Percentiles rank a stretch among this genome's conserved stretches.
These are phyloP conservation scores for Beverwykella pulmonaria DNA, from an alignment of 495 filamentous ascomycete species.

Conservation along the genomic window DNA sequence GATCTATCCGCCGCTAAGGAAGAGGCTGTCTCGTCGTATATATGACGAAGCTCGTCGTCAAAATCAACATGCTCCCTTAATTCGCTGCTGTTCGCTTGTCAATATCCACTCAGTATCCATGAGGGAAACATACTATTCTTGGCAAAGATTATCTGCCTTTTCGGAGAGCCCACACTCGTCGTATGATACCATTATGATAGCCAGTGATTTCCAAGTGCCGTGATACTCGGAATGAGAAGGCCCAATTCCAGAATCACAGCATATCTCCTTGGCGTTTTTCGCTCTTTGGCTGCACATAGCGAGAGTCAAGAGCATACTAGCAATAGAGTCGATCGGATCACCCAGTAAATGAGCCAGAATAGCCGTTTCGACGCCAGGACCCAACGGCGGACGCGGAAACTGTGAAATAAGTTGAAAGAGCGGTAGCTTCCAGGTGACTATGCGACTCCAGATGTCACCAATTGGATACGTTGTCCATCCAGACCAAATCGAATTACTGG, in stretches of 20 bases:
- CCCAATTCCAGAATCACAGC: not conserved
- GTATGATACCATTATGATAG: slow-evolving; percentile 25
- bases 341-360: slow-evolving; percentile 13
- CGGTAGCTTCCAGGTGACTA: slow-evolving; percentile 21
- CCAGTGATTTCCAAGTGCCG: slow-evolving; percentile 19
- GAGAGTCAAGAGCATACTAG: slow-evolving; percentile 21
- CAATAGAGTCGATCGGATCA: slow-evolving; percentile 21
- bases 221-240: slow-evolving; percentile 5
- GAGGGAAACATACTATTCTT: slow-evolving; percentile 1
- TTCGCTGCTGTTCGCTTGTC: not conserved
- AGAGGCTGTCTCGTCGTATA: slow-evolving; percentile 21
- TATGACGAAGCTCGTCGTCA: slow-evolving; percentile 5
- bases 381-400: slow-evolving; percentile 16
- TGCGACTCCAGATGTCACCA: slow-evolving; percentile 12
- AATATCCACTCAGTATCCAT: not conserved
- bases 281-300: slow-evolving; percentile 7
- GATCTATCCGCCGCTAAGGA: slow-evolving; percentile 15
- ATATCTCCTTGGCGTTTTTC: not conserved
- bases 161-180: slow-evolving; percentile 20
- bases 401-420: slow-evolving; percentile 20
- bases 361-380: slow-evolving; percentile 5
- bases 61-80: not conserved
- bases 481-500: slow-evolving; percentile 4
- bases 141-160: not conserved
- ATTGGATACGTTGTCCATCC: slow-evolving; percentile 13